Percentiles rank a stretch among this genome's conserved stretches.
These are phyloP conservation scores for Penicillium steckii DNA, from an alignment of 495 filamentous ascomycete genomes.

Conservation along the genomic window DNA sequence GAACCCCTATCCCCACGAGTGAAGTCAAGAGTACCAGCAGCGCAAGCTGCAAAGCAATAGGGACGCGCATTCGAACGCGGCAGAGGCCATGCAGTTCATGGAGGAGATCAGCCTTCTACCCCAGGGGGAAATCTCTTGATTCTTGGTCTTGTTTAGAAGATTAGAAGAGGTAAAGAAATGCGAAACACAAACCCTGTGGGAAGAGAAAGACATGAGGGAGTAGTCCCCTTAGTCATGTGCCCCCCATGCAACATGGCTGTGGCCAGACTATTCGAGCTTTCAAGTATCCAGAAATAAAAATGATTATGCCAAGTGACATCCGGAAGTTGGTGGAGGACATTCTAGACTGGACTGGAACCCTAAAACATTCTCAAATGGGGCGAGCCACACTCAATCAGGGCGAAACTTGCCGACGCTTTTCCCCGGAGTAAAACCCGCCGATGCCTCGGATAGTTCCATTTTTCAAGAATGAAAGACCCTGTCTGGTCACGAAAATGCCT, in stretches of 20 bases:
- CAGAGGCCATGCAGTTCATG: neutral
- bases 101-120: neutral
- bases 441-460: neutral
- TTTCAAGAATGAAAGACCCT: no score
- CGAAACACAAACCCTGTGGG: neutral
- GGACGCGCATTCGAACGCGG: constrained; percentile 63
- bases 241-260: neutral
- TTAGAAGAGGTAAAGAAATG: neutral
- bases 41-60: constrained; percentile 79
- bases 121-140: no score
- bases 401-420: neutral
- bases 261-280: neutral
- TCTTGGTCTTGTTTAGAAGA: neutral
- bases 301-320: neutral
- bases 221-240: neutral
- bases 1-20: constrained; percentile 62
- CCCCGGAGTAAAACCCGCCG: neutral
- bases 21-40: constrained; percentile 70
- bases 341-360: neutral
- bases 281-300: no score
- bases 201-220: neutral
- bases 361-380: neutral
- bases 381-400: neutral
- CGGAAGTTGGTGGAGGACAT: neutral
- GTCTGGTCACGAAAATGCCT: no score